Base-by-base conservation (phyloP, 306 rosid species). In the Pterocarpus santalinus region DNA sequence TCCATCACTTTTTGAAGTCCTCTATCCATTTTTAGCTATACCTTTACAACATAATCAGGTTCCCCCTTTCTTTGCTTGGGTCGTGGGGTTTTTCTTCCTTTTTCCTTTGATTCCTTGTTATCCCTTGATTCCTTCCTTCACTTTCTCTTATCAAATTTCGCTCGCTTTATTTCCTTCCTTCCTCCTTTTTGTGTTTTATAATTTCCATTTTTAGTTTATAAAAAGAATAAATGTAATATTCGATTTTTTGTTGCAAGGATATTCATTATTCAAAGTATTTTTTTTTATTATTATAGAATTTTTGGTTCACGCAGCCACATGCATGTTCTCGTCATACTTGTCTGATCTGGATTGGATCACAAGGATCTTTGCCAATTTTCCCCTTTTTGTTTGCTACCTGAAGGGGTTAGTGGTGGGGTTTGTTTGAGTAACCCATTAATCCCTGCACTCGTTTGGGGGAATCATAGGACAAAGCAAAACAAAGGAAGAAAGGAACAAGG, bases 301-400 rank as follows among this genome's bases (percentile, higher is more conserved):
- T 79, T 62, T 81, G 82, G 82, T 87, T 87, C 85, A 79, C 85
- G 72, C 87, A 66, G 76, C 86, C 94, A 89, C 97, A 87, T 92
- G 97, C 97, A 84, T 88, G 92, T 86, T 91, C 87, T 69, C 78
- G 67, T 84, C 81, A 77, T 86, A 85, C 88, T 88, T 91, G 95
- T 92, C 97, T 95, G 97, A 95, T 95, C 97, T 90, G 97, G 97
- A 91, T 95, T 93, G 96, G 96, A 93, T 93, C 97, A 83, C 87
- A 88, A 87, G 89, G 90, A 83, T 92, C 89, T 86, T 87, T 89
- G 91, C 86, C 73, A 85, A 5, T 43, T 84, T 88, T 90, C 36
- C 79, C 82, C 82, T 73, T 84, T 77, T 87, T 84, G 90, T 87
- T 81, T 77, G 71, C 84, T 76, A 86, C 91, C 85, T 86, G 86